These are phyloP conservation scores for Spizellomyces punctatus DNA, from an alignment of 192 early-diverging fungal genomes.

Conservation along the genomic window DNA sequence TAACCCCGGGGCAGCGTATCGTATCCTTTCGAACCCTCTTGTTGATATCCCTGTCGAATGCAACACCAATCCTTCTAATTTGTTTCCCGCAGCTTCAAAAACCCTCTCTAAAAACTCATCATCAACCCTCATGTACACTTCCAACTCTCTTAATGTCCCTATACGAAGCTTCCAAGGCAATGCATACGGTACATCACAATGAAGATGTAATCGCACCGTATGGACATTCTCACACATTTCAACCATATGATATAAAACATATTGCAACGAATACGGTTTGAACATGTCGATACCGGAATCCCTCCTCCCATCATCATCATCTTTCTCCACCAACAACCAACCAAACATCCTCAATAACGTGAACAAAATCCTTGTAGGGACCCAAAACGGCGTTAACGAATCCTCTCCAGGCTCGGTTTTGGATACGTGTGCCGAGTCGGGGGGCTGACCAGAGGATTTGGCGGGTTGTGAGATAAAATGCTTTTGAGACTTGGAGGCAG, in stretches of 20 bases:
- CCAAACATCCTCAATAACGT: slow-evolving; percentile 20
- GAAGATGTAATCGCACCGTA: slow-evolving; percentile 14
- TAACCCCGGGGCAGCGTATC: no score
- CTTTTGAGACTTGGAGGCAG: slow-evolving; percentile 6
- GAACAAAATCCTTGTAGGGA: neutral
- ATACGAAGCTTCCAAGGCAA: slow-evolving; percentile 5
- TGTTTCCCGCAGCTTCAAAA: neutral
- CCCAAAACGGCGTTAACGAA: slow-evolving; percentile 10
- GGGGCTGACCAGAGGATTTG: neutral
- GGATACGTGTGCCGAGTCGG: slow-evolving; percentile 11
- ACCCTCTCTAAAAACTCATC: slow-evolving; percentile 7
- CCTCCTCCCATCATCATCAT: neutral
- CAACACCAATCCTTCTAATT: no score
- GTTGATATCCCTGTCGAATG: no score
- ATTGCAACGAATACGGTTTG: slow-evolving; percentile 6
- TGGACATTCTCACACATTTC: neutral
- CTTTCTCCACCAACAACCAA: slow-evolving; percentile 14
- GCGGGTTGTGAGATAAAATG: neutral
- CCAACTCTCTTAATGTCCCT: slow-evolving; percentile 1
- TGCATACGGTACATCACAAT: slow-evolving; percentile 12
- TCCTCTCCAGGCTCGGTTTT: neutral
- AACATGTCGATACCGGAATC: neutral
- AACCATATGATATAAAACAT: neutral
- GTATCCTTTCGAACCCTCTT: no score
- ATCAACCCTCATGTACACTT: slow-evolving; percentile 14